Conservation (phyloP, 192 early-diverging fungal genomes). For the Cetraspora pellucida region DNA sequence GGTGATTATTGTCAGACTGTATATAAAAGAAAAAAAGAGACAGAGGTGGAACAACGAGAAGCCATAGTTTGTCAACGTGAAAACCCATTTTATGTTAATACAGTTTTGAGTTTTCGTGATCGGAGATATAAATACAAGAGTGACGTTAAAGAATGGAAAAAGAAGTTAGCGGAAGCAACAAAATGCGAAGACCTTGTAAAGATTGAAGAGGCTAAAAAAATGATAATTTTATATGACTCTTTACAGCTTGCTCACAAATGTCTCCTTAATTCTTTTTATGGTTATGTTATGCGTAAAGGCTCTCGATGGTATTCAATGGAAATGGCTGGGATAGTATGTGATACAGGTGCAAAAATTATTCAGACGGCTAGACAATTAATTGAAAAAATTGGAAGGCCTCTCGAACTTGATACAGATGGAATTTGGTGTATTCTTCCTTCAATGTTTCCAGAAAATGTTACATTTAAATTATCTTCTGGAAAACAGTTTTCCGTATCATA, state of each 20-base stretch:
- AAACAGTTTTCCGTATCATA: slow-evolving; percentile 88
- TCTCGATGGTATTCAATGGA: slow-evolving; percentile 98
- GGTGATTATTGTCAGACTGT: slow-evolving; percentile 87
- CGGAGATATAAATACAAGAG: slow-evolving; percentile 98
- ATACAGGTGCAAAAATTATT: slow-evolving; percentile 96
- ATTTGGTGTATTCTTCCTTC: slow-evolving; percentile 97
- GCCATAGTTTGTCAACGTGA: slow-evolving; percentile 96
- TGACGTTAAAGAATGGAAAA: slow-evolving; percentile 89
- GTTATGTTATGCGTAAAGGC: slow-evolving; percentile 99
- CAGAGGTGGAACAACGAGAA: slow-evolving; percentile 79
- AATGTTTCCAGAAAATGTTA: slow-evolving; percentile 91
- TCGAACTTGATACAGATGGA: slow-evolving; percentile 98
- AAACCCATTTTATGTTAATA: slow-evolving; percentile 97
- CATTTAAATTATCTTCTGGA: slow-evolving; percentile 79
- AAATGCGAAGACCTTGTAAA: slow-evolving; percentile 64
- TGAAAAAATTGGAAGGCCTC: slow-evolving; percentile 89
- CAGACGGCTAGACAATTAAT: slow-evolving; percentile 92
- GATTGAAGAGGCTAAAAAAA: slow-evolving; percentile 83
- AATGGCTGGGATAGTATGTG: slow-evolving; percentile 98
- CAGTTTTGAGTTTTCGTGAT: slow-evolving; percentile 95
- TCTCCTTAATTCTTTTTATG: slow-evolving; percentile 94
- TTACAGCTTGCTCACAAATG: slow-evolving; percentile 98
- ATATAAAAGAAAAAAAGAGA: slow-evolving; percentile 82
- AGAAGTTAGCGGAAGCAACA: slow-evolving; percentile 73
- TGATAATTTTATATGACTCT: slow-evolving; percentile 96